phyloP scores from a whole-genome alignment of 2,329 filamentous ascomycete species.

The Chrysoporthe deuterocubensis region DNA sequence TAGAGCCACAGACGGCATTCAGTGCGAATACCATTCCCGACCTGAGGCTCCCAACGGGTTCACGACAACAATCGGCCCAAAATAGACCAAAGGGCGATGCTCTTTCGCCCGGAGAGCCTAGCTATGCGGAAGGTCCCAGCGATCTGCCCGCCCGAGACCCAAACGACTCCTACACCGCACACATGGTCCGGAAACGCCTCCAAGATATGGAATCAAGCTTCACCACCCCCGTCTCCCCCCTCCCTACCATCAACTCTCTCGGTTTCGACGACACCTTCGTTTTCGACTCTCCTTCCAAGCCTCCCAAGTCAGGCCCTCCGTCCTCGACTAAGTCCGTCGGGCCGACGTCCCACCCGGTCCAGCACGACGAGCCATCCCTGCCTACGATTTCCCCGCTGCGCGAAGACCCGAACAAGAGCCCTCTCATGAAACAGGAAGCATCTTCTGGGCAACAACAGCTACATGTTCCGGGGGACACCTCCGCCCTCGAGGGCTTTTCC shows the following conservation, averaged over 20 bases:
- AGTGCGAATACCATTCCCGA: slow-evolving; percentile 20
- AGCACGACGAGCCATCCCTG: slow-evolving; percentile 21
- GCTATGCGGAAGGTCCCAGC: slow-evolving; percentile 47
- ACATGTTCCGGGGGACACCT: slow-evolving; percentile 40
- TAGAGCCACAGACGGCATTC: slow-evolving; percentile 17
- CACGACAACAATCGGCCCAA: slow-evolving; percentile 1
- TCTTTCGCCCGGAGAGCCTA: slow-evolving; percentile 39
- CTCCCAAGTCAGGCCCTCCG: slow-evolving; percentile 16
- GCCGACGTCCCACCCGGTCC: slow-evolving; percentile 20
- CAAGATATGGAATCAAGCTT: slow-evolving; percentile 71
- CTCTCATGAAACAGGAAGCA: slow-evolving; percentile 24
- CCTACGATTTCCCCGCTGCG: slow-evolving; percentile 10
- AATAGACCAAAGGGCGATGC: neutral
- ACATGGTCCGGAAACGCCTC: slow-evolving; percentile 59
- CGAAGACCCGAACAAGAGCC: slow-evolving; percentile 7
- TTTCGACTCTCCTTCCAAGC: slow-evolving; percentile 53
- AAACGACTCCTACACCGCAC: slow-evolving; percentile 57
- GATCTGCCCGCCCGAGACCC: slow-evolving; percentile 36
- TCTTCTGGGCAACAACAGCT: slow-evolving; percentile 39
- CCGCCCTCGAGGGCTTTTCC: slow-evolving; percentile 56
- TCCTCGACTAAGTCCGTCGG: neutral
- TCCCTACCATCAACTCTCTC: slow-evolving; percentile 50
- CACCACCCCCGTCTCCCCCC: slow-evolving; percentile 60
- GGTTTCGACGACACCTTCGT: slow-evolving; percentile 64
- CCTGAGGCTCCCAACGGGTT: slow-evolving; percentile 16